phyloP scores from a whole-genome alignment of 257 asterid species.

The Ajuga chamaepitys region DNA sequence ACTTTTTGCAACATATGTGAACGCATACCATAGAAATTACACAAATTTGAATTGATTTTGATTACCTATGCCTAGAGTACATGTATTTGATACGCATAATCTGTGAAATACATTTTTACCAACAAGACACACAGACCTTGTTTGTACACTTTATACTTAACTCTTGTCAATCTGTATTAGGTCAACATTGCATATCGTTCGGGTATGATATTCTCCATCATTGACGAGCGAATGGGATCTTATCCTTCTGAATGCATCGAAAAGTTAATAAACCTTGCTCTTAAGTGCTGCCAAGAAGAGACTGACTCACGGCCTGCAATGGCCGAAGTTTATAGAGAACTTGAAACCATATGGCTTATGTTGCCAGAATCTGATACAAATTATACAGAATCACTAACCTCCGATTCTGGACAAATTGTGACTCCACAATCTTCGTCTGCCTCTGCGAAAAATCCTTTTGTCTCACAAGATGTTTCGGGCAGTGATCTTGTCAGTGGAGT shows the following conservation, averaged over 20 bases:
- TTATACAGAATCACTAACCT: slow-evolving; percentile 26
- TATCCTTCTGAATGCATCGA: slow-evolving; percentile 61
- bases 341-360: slow-evolving; percentile 53
- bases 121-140: background rate
- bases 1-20: no score
- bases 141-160: background rate
- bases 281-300: slow-evolving; percentile 58
- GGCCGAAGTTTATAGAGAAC: slow-evolving; percentile 59
- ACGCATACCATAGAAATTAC: no score
- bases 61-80: no score
- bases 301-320: slow-evolving; percentile 55
- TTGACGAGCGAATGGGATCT: slow-evolving; percentile 68
- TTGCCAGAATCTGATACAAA: slow-evolving; percentile 48
- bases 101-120: no score
- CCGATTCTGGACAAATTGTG: slow-evolving; percentile 22
- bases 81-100: no score
- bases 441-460: slow-evolving; percentile 23
- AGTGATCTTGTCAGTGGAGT: slow-evolving; percentile 62
- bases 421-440: slow-evolving; percentile 43
- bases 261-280: slow-evolving; percentile 53
- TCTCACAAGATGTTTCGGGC: slow-evolving; percentile 56
- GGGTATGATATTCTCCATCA: slow-evolving; percentile 54
- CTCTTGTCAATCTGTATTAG: slow-evolving; percentile 27
- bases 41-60: no score
- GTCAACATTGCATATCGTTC: slow-evolving; percentile 61